Conservation (phyloP, 805 yeast genomes). For the Candida broadrunensis region DNA sequence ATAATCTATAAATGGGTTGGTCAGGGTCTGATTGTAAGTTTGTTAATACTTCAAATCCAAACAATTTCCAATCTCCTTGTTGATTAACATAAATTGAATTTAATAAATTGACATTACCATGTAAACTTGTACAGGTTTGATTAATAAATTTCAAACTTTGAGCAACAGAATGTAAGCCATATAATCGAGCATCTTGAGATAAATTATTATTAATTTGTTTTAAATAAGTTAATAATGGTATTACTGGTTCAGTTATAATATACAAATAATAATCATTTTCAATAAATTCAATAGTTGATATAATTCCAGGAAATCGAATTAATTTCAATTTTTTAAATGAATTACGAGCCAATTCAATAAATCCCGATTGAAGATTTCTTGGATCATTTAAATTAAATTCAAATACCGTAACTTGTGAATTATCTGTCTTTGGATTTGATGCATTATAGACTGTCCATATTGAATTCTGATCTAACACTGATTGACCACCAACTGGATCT, state of each 20-base stretch:
- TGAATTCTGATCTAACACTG: constrained; percentile 24
- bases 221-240: constrained; percentile 46
- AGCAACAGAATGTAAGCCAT: constrained; percentile 57
- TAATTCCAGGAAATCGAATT: constrained; percentile 67
- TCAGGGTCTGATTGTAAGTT: constrained; percentile 46
- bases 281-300: constrained; percentile 58
- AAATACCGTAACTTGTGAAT: constrained; percentile 58
- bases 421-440: constrained; percentile 48
- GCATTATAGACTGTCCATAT: constrained; percentile 70
- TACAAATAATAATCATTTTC: constrained; percentile 58
- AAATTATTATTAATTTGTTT: constrained; percentile 18
- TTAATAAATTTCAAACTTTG: constrained; percentile 57
- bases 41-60: constrained; percentile 73
- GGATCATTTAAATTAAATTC: constrained; percentile 52
- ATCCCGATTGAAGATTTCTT: constrained; percentile 12
- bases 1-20: constrained; percentile 38
- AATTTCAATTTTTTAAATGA: constrained; percentile 46
- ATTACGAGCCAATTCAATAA: constrained; percentile 32
- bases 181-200: constrained; percentile 36
- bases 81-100: constrained; percentile 60
- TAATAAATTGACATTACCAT: constrained; percentile 55
- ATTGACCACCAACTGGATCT: constrained; percentile 15
- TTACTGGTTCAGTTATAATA: constrained; percentile 65
- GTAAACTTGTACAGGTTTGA: constrained; percentile 53
- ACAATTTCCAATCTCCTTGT: constrained; percentile 80